Base-by-base conservation (phyloP, 2,329 filamentous ascomycete genomes). In the Fusarium austroafricanum region DNA sequence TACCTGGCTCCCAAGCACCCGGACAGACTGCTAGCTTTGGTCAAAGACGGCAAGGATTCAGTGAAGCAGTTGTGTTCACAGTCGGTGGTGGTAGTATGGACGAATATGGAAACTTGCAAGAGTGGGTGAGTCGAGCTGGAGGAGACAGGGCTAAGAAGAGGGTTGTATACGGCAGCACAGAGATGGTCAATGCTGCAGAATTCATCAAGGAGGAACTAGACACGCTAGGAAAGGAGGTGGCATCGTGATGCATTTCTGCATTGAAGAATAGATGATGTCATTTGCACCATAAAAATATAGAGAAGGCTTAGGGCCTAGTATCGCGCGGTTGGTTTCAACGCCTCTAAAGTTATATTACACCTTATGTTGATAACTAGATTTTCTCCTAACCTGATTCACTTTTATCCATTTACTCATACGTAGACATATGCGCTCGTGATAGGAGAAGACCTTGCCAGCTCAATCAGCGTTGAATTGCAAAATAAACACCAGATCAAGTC, bases 31-130 rank as follows among this genome's bases (percentile, higher is more conserved):
- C 94, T 9, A 96, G 89, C 55, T 98, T 98, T 78, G 96, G 95
- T 2, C 95, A 98, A 79, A 83, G 94, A 62, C 84, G 95, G 55
- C 94, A 97, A 75, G 94, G 93, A 0, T 97, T 95, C 79, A 92
- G 89, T 47, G 94, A 97, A 75, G 92, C 93, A 2, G 90, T 97
- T 55, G 93, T 97, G n/a, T 97, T 97, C 76, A 95, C 93, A 0
- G 93, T 96, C 5, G 96, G 96, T 6, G 96, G 96, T 45, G 96
- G 96, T 40, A 97, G 94, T 77, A 98, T 99, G 92, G 96, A 99
- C 73, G 96, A 99, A 78, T 99, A 98, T 77, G 95, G 94, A 20
- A 99, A 99, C 79, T 78, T 99, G 77, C 93, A 97, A 77, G 96
- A 98, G 76, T 99, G 96, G 96, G 93, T 95, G 7, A 89, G 88